Base-by-base conservation (phyloP, 2,329 filamentous ascomycete genomes). In the Diaporthe aspalathi region DNA sequence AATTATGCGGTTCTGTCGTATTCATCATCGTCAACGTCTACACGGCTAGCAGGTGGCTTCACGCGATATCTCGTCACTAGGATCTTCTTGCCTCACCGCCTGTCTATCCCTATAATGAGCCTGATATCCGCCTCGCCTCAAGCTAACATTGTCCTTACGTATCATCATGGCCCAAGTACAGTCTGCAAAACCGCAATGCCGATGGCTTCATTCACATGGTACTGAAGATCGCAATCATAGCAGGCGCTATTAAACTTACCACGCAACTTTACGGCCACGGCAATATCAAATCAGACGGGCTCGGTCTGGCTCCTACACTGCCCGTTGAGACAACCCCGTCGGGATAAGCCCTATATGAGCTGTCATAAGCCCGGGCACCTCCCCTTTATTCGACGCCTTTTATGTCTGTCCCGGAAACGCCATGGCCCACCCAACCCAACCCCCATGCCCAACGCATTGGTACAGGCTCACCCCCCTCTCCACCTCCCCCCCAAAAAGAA, bases 381-480 rank as follows among this genome's bases (percentile, higher is more conserved):
- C 24, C 24, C 24, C 38, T 32, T 47, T 32, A 49, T 49, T 20
- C 43, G 45, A 24, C 60, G 43, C 40, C n/a, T n/a, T 14, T 5
- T 57, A n/a, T 53, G 53, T 56, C 24, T 32, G 17, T 63, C 40
- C 57, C 24, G 40, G 27, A 22, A 29, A 63, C 43, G 40, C 40
- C 60, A 63, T 50, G 45, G 43, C 38, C 60, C n/a, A 40, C 12
- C 43, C 60, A 43, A 63, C n/a, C n/a, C n/a, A 29, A 27, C 29
- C 56, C 56, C 40, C 29, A 63, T 63, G 60, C 22, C 54, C 27
- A 49, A 29, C 43, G 60, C 60, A 49, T 35, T 63, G 60, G 60
- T 63, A 40, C 57, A 32, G 57, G 57, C 53, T 29, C 2, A 24
- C 40, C 27, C 60, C 40, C 32, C 5, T 9, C 32, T 9, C 32